Conservation (phyloP, 257 asterid species). For the Jasminum sambac region DNA sequence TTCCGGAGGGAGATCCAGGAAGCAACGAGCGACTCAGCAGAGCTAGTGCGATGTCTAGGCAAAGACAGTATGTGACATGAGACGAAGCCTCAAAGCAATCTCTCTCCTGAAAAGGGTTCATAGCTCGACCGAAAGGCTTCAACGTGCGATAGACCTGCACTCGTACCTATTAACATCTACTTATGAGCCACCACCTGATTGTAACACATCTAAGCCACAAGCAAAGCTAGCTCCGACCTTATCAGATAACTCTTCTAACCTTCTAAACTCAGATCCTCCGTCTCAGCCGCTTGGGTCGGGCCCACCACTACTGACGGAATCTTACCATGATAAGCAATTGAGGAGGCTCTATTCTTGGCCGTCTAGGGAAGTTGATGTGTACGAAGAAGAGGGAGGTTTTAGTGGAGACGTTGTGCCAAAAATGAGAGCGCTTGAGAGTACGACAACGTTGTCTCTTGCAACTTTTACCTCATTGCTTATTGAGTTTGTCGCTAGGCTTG, state of each 20-base stretch:
- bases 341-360: slow-evolving; percentile 71
- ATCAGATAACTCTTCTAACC: slow-evolving; percentile 35
- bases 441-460: slow-evolving; percentile 56
- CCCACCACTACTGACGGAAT: slow-evolving; percentile 31
- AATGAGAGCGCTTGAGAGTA: slow-evolving; percentile 57
- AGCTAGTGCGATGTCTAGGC: slow-evolving; percentile 52
- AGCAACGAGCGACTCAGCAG: slow-evolving; percentile 54
- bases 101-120: slow-evolving; percentile 50
- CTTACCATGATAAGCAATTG: slow-evolving; percentile 55
- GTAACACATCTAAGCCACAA: slow-evolving; percentile 28
- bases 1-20: slow-evolving; percentile 65
- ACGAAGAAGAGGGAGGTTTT: slow-evolving; percentile 44
- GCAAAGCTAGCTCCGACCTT: slow-evolving; percentile 30
- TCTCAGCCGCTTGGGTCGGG: slow-evolving; percentile 19
- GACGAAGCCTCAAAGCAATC: slow-evolving; percentile 36
- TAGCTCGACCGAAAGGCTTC: slow-evolving; percentile 49
- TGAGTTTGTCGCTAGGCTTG: slow-evolving; percentile 71
- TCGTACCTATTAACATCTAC: slow-evolving; percentile 55
- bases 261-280: slow-evolving; percentile 22
- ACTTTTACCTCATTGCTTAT: slow-evolving; percentile 61
- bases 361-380: slow-evolving; percentile 56
- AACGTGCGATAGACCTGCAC: slow-evolving; percentile 52
- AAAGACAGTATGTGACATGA: slow-evolving; percentile 49
- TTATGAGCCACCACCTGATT: slow-evolving; percentile 29
- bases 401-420: slow-evolving; percentile 33